Percentiles rank a stretch among this genome's conserved stretches.
phyloP scores from a whole-genome alignment of 164 flowering plant species.

The Stephania cephalantha region DNA sequence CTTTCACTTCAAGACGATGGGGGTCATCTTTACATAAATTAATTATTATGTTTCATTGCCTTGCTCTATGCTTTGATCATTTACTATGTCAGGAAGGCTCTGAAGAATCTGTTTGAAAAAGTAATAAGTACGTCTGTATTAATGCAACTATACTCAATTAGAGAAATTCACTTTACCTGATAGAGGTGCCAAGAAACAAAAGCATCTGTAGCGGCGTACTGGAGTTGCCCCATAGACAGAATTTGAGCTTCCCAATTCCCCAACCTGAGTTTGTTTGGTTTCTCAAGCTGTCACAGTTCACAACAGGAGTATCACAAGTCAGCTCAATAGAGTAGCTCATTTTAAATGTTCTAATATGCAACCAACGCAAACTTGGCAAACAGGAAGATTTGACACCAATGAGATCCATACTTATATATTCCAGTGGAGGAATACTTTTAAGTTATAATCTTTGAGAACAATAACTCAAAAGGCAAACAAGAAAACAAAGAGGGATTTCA shows the following conservation, averaged over 20 bases:
- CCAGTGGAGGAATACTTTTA: background rate
- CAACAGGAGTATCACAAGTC: background rate
- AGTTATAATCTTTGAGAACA: background rate
- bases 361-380: background rate
- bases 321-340: background rate
- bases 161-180: slow-evolving; percentile 35
- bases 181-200: slow-evolving; percentile 69
- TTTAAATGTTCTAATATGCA: background rate
- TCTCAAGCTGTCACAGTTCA: slow-evolving; percentile 41
- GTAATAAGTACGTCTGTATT: background rate
- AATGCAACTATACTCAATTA: background rate
- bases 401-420: too few relatives aligned
- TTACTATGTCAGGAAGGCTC: slow-evolving; percentile 36
- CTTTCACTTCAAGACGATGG: background rate
- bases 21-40: background rate
- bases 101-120: slow-evolving; percentile 32
- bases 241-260: slow-evolving; percentile 71
- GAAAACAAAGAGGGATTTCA: background rate
- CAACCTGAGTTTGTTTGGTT: slow-evolving; percentile 44
- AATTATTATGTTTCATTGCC: background rate
- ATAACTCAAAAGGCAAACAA: background rate
- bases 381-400: background rate
- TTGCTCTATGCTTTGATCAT: slow-evolving; percentile 13
- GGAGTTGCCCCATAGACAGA: slow-evolving; percentile 52
- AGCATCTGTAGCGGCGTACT: slow-evolving; percentile 85